Conservation (phyloP, 306 rosid species). For the Malus sieversii region DNA sequence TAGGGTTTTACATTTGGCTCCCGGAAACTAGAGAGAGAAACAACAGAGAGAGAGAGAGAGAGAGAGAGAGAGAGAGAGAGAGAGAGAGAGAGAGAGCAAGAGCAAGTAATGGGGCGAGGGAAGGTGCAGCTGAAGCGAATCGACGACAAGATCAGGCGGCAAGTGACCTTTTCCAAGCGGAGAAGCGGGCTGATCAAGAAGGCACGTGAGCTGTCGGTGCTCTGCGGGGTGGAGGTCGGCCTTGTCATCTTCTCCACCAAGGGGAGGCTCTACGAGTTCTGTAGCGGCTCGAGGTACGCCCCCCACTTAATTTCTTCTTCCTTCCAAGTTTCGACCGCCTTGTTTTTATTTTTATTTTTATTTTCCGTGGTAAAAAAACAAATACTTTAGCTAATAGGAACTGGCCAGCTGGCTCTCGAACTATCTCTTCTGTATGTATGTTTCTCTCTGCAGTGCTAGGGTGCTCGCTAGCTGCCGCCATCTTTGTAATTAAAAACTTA, state of each 20-base stretch:
- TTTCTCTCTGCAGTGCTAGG: background rate
- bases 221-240: conserved; percentile 22
- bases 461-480: background rate
- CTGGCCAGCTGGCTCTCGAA: background rate
- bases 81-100: no score
- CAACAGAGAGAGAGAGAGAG: background rate
- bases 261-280: conserved; percentile 26
- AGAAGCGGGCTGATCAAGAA: conserved; percentile 24
- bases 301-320: background rate
- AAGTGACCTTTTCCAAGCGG: conserved; percentile 24
- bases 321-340: background rate
- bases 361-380: background rate
- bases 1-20: background rate
- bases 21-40: background rate
- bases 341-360: background rate
- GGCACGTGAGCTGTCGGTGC: conserved; percentile 22
- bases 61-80: background rate
- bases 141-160: conserved; percentile 28
- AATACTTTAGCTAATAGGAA: background rate
- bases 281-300: conserved; percentile 21
- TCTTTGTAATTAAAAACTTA: background rate
- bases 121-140: conserved; percentile 28
- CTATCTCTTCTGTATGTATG: background rate
- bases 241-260: conserved; percentile 22
- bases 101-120: conserved; percentile 14